A percentile compares a stretch with the other conserved stretches of the same genome.
phyloP scores from a whole-genome alignment of 148 eudicot genomes.

The Camellia sinensis region DNA sequence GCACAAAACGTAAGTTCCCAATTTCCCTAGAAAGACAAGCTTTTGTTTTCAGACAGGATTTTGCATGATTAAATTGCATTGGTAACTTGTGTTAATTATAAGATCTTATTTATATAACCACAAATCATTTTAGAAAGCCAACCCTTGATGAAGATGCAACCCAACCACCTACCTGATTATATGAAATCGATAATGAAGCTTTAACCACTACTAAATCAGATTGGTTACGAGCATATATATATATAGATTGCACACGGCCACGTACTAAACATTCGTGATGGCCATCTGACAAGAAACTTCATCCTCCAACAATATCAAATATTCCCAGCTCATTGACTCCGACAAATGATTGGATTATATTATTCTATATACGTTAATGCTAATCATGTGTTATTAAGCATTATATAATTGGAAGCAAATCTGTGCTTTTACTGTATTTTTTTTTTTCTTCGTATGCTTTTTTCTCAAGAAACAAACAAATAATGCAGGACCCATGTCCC shows the following conservation, averaged over 20 bases:
- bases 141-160: constrained; percentile 1
- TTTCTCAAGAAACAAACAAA: neutral
- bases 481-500: neutral
- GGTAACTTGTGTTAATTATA: too few species aligned
- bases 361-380: neutral
- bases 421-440: neutral
- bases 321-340: constrained; percentile 1
- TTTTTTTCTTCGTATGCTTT: neutral
- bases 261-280: neutral
- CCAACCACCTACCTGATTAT: constrained; percentile 7
- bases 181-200: constrained; percentile 20
- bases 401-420: constrained; percentile 3
- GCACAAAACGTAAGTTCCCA: too few species aligned
- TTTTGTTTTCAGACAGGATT: too few species aligned
- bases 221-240: neutral
- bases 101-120: neutral
- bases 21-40: too few species aligned
- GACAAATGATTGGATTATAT: constrained; percentile 4
- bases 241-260: neutral
- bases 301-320: neutral
- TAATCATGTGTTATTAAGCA: too few species aligned
- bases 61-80: too few species aligned
- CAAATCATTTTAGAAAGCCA: neutral
- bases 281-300: too few species aligned
- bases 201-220: constrained; percentile 6